phyloP scores from a whole-genome alignment of 305 asterid genomes.

The Fraxinus floribunda region DNA sequence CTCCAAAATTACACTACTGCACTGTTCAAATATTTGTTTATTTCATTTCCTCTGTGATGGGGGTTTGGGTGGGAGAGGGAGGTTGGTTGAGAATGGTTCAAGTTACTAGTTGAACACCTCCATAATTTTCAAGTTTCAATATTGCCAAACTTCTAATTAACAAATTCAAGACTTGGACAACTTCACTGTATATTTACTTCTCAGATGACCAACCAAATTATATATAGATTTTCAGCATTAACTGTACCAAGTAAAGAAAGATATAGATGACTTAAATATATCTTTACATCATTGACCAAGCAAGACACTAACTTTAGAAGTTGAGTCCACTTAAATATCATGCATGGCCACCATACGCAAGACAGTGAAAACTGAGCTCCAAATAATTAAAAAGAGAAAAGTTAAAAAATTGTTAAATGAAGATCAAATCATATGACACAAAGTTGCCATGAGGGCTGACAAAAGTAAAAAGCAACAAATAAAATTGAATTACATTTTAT shows the following conservation, averaged over 20 bases:
- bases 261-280: background rate
- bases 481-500: background rate
- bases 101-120: background rate
- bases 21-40: background rate
- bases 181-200: background rate
- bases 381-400: background rate
- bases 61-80: background rate
- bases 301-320: background rate
- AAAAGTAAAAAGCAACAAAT: background rate
- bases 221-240: background rate
- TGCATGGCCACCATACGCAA: background rate
- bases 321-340: background rate
- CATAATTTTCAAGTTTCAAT: background rate
- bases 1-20: background rate
- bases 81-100: background rate
- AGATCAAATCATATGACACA: background rate
- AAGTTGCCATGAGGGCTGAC: background rate
- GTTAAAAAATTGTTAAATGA: background rate
- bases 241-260: constrained; percentile 1
- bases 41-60: background rate
- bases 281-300: background rate
- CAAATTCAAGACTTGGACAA: background rate
- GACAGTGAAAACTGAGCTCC: background rate
- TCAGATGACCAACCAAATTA: background rate
- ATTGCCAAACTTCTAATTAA: background rate